Conservation (phyloP, 768 basidiomycete species). For the Exsudoporus frostii region DNA sequence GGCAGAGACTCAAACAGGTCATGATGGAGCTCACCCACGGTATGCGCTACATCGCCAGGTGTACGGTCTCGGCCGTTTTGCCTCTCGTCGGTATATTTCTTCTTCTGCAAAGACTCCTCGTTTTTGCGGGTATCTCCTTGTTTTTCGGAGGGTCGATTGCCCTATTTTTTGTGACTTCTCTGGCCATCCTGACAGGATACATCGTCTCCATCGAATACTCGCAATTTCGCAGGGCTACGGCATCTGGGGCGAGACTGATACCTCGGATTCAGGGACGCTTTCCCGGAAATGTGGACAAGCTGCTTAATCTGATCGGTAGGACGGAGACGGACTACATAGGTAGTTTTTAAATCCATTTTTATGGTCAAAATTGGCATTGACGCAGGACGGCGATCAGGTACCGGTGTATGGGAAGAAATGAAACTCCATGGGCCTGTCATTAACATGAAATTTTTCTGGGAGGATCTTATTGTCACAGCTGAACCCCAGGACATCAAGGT, state of each 20-base stretch:
- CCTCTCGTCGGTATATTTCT: conserved; percentile 14
- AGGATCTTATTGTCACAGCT: conserved; percentile 45
- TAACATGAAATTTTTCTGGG: conserved; percentile 51
- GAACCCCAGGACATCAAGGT: conserved; percentile 49
- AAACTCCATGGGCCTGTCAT: conserved; percentile 28
- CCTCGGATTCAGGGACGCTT: conserved; percentile 31
- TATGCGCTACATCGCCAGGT: conserved; percentile 19
- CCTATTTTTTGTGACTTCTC: conserved; percentile 1
- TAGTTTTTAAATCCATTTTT: conserved; percentile 4
- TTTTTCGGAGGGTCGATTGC: background rate
- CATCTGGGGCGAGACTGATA: conserved; percentile 25
- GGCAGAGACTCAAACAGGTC: background rate
- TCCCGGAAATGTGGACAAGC: conserved; percentile 36
- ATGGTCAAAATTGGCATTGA: background rate
- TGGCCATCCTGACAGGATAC: conserved; percentile 1
- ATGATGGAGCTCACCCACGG: conserved; percentile 18
- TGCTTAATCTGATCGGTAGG: conserved; percentile 20
- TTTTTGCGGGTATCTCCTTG: conserved; percentile 9
- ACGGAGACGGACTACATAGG: conserved; percentile 36
- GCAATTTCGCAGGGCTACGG: conserved; percentile 19
- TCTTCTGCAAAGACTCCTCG: conserved; percentile 8
- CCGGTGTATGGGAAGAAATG: conserved; percentile 21
- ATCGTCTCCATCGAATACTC: conserved; percentile 1
- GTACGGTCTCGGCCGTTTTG: conserved; percentile 10
- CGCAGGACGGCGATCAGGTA: conserved; percentile 17